Evolutionary conservation across 768 basidiomycete genomes (phyloP).

Genomic region (Clitopilus hobsonii): DNA sequence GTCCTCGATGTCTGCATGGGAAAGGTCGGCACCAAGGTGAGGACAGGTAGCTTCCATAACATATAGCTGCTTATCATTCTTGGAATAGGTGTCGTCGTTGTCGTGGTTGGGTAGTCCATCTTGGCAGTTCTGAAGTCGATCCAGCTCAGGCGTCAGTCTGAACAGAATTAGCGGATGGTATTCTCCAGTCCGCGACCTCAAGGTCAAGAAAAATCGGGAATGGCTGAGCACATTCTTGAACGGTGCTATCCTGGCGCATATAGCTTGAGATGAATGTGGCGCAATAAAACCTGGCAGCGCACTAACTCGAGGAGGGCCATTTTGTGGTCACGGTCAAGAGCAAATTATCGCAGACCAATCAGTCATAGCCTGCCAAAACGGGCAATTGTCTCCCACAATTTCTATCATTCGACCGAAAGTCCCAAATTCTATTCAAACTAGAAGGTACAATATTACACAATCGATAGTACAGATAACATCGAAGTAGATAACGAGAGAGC

Average conservation of each 20-base stretch:
- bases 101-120: conserved; percentile 2
- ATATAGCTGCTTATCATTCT: conserved; percentile 47
- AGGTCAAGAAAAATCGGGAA: conserved; percentile 54
- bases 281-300: background rate
- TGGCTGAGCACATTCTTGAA: conserved; percentile 43
- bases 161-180: conserved; percentile 67
- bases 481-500: background rate
- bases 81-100: conserved; percentile 5
- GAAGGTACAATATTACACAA: too few species aligned
- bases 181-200: conserved; percentile 52
- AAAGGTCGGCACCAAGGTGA: conserved; percentile 76
- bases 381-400: too few species aligned
- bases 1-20: conserved; percentile 76
- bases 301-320: conserved; percentile 1
- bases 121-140: conserved; percentile 2
- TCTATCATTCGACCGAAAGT: too few species aligned
- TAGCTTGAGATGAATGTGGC: background rate
- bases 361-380: background rate
- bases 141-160: conserved; percentile 39
- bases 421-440: too few species aligned
- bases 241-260: conserved; percentile 34
- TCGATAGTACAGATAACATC: background rate
- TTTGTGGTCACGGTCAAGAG: background rate
- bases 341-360: background rate
- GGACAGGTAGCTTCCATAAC: conserved; percentile 81